phyloP scores from a whole-genome alignment of 1,139 yeast species.

The Scheffersomyces cryptocercus region DNA sequence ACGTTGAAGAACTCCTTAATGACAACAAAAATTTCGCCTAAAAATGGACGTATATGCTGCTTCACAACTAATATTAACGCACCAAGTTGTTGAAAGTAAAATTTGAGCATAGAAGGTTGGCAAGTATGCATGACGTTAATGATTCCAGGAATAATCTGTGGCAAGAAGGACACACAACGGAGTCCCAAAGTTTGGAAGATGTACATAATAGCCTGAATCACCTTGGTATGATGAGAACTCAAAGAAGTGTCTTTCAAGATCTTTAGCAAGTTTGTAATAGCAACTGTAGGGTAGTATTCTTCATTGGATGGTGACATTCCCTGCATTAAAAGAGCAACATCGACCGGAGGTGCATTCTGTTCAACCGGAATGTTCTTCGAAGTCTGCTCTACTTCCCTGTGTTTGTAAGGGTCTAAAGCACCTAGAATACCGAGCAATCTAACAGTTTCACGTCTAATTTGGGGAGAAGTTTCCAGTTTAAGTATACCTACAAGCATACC shows the following conservation, averaged over 20 bases:
- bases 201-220: constrained; percentile 87
- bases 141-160: constrained; percentile 86
- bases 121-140: constrained; percentile 83
- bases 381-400: constrained; percentile 83
- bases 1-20: constrained; percentile 69
- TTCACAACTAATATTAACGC: constrained; percentile 80
- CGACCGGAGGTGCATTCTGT: constrained; percentile 86
- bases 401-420: constrained; percentile 94
- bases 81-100: constrained; percentile 87
- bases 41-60: constrained; percentile 84
- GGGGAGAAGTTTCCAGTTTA: constrained; percentile 73
- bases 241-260: constrained; percentile 83
- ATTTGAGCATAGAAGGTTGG: constrained; percentile 79
- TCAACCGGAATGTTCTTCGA: constrained; percentile 66
- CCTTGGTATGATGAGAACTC: constrained; percentile 84
- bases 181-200: constrained; percentile 87
- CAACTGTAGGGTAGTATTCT: constrained; percentile 95
- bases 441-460: constrained; percentile 83
- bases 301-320: constrained; percentile 94
- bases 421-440: constrained; percentile 89
- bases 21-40: constrained; percentile 73
- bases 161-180: constrained; percentile 83
- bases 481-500: constrained; percentile 80
- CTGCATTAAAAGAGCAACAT: constrained; percentile 84
- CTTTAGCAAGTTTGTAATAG: constrained; percentile 79